These are phyloP conservation scores for Senna tora DNA, from an alignment of 306 rosid genomes.

Conservation along the genomic window DNA sequence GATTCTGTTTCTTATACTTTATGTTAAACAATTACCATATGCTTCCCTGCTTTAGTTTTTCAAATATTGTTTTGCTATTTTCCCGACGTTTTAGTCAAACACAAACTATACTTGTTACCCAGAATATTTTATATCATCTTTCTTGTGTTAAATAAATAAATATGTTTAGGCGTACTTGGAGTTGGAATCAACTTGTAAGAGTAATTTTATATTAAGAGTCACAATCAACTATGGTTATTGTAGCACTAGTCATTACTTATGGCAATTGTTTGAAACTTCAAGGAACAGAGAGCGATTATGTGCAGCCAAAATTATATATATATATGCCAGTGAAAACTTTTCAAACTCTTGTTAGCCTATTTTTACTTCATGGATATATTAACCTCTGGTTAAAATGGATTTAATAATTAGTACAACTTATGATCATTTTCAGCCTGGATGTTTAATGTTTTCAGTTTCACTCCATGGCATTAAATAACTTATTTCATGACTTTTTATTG, in stretches of 20 bases:
- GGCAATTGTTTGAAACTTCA: not conserved
- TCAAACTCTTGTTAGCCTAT: too few species aligned
- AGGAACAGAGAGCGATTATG: too few species aligned
- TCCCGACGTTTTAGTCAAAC: not conserved
- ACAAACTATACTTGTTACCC: not conserved
- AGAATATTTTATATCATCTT: not conserved
- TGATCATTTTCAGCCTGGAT: too few species aligned
- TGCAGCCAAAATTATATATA: too few species aligned
- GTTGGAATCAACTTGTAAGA: not conserved
- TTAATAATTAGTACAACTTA: too few species aligned
- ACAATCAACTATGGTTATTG: not conserved
- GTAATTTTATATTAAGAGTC: not conserved
- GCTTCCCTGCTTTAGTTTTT: constrained; percentile 20
- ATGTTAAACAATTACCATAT: constrained; percentile 36
- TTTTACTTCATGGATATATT: too few species aligned
- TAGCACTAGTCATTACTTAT: not conserved
- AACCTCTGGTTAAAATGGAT: too few species aligned
- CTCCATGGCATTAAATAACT: too few species aligned
- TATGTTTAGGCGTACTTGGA: constrained; percentile 31
- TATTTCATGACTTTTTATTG: too few species aligned
- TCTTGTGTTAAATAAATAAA: constrained; percentile 1
- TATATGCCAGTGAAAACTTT: too few species aligned
- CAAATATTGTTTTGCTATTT: not conserved
- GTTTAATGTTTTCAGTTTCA: too few species aligned
- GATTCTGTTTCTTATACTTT: constrained; percentile 31